Conservation (phyloP, 768 basidiomycete genomes). For the Termitomyces sp. region DNA sequence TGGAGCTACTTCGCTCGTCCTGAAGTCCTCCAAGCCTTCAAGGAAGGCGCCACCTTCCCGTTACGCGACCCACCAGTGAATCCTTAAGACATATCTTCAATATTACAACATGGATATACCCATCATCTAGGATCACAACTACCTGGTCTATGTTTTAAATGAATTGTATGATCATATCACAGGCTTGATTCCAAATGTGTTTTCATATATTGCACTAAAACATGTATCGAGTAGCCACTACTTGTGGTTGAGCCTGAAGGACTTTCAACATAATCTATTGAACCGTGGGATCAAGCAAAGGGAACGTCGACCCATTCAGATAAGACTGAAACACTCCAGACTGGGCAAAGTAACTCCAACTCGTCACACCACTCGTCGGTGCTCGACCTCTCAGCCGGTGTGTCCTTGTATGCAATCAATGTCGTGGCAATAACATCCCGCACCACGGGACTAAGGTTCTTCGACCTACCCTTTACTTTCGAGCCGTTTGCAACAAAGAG, state of each 20-base stretch:
- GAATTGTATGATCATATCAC: background rate
- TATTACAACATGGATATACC: background rate
- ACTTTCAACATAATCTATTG: background rate
- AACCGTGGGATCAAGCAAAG: background rate
- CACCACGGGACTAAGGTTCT: background rate
- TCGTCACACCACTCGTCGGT: conserved; percentile 3
- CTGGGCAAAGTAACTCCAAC: background rate
- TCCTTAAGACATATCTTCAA: background rate
- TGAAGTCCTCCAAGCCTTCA: conserved; percentile 17
- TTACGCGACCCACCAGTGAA: conserved; percentile 9
- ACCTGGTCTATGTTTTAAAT: background rate
- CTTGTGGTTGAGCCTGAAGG: background rate
- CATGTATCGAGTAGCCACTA: background rate
- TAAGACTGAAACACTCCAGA: background rate
- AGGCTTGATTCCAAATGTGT: no score
- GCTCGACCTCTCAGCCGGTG: background rate
- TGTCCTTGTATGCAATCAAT: conserved; percentile 10
- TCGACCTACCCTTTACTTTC: conserved; percentile 5
- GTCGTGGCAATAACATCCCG: conserved; percentile 7
- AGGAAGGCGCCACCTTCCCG: conserved; percentile 14
- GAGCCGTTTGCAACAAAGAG: conserved; percentile 8
- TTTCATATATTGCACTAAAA: background rate
- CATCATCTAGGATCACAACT: background rate
- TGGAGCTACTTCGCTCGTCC: conserved; percentile 18
- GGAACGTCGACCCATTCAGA: background rate